Conservation (phyloP, 164 flowering plant species). For the Liriodendron chinense region DNA sequence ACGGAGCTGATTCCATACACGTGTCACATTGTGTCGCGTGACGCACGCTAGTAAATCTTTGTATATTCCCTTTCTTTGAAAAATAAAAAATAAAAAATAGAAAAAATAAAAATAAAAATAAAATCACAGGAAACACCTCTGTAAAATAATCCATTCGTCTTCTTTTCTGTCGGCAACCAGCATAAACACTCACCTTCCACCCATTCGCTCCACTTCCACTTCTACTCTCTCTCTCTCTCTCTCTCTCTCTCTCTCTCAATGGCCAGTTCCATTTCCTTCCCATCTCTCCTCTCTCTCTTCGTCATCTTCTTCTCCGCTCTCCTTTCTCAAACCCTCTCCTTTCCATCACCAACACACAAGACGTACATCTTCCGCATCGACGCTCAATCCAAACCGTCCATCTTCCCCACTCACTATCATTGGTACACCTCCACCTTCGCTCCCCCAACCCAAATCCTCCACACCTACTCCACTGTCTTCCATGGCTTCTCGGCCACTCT, state of each 20-base stretch:
- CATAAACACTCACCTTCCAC: no score
- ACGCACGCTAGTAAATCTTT: no score
- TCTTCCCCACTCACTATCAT: constrained; percentile 76
- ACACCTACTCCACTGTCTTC: constrained; percentile 77
- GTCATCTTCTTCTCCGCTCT: background rate
- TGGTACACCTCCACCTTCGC: constrained; percentile 85
- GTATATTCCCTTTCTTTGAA: no score
- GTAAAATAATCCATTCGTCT: no score
- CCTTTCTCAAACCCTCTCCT: constrained; percentile 9
- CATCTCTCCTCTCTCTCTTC: constrained; percentile 3
- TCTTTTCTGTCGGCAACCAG: no score
- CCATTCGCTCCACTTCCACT: no score
- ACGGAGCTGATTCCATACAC: no score
- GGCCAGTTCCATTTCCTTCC: background rate
- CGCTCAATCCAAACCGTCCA: constrained; percentile 60
- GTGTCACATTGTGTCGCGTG: no score
- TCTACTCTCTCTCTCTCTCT: background rate
- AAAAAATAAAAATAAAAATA: no score
- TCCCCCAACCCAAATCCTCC: constrained; percentile 50
- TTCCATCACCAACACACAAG: constrained; percentile 16
- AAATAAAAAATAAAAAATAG: no score
- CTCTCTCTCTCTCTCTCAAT: background rate
- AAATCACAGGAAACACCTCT: no score
- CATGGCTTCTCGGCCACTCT: constrained; percentile 88
- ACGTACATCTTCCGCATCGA: constrained; percentile 78